Base-by-base conservation (phyloP, 768 basidiomycete species). In the Mycena venus region DNA sequence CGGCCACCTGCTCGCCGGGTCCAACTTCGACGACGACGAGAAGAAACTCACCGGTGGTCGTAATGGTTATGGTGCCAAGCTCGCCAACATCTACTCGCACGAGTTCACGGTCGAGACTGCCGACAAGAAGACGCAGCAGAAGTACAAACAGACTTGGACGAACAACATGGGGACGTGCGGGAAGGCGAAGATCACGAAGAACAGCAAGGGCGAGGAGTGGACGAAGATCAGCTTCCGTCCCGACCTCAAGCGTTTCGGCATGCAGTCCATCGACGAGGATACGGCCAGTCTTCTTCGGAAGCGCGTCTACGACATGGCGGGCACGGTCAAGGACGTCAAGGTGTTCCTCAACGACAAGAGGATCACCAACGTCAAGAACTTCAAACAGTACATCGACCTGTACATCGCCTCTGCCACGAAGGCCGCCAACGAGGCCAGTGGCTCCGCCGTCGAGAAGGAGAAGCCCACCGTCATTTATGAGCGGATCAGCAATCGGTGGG, bases 11-110 rank as follows among this genome's bases (percentile, higher is more conserved):
- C 88, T 99, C 27, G 95, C 98, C 1, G 95, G 94, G 14, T 98
- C 96, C 55, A 99, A 99, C 87, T 99, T 98, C 80, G 98, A 99
- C 83, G 98, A 99, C 78, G 94, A 97, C 83, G 97, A 99, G 86
- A 98, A 97, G 90, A 99, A 98, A 85, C 90, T 99, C 60, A 99
- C 97, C 0, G 98, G 98, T 84, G 98, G 98, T 83, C 92, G 98
- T 80, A 99, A 99, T 79, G 98, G 98, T 80, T 99, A 96, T 80
- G 98, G 98, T 78, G 98, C 98, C 64, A 99, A 99, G 82, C 90
- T 99, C 49, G 94, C 98, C 65, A 99, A 99, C 85, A 98, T 99
- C 77, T 99, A 99, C 86, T 99, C 98, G 3, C 93, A 90, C 75
- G 95, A 98, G 82, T 99, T 99, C 84, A 96, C 93, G 12, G 89